Base-by-base conservation (phyloP, 805 yeast species). In the Blastobotrys robertii region DNA sequence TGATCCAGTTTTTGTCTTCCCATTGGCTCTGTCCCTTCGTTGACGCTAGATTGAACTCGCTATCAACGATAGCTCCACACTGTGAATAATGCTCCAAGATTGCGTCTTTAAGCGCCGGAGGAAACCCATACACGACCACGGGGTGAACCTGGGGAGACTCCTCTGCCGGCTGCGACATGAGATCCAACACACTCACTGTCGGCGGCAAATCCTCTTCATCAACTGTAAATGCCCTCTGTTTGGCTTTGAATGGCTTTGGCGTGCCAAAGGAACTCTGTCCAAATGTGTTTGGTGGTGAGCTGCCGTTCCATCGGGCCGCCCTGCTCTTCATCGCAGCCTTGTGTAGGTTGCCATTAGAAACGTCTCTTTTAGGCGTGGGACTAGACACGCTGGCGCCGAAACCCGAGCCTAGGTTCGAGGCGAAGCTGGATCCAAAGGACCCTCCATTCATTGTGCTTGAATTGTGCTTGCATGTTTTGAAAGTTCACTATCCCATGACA, bases 61-160 rank as follows among this genome's bases (percentile, higher is more conserved):
- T 81, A 51, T 87, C 96, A 44, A 85, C 59, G 34, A 90, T 77
- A 22, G 69, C 70, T 14, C 97, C 97, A 60, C 81, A 85, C 53
- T 81, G 81, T 16, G 78, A 69, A 55, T 87, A 90, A 59, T 78
- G 84, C 41, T 75, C 74, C 32, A 90, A 70, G 1, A 90, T 75
- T 30, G 71, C 70, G 29, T 71, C 72, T 7, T 94, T 77, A 50
- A 79, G 70, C 1, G 77, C 69, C 54, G 87, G 94, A 1, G 94
- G 86, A 59, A 85, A 90, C 1, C 97, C 97, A 63, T 83, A 86
- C 2, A 90, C 85, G 25, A 88, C 64, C 1, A 90, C 82, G 0
- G 95, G 83, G 38, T 77, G 69, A 43, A 78, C 86, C 8, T 48
- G 49, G 22, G 42, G 25, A 6, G 25, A 4, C 6, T 19, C 25